A percentile compares a stretch with the other conserved stretches of the same genome.
Evolutionary conservation across 1,284 basidiomycete species (phyloP).

Genomic region (Ustilago esculenta): DNA sequence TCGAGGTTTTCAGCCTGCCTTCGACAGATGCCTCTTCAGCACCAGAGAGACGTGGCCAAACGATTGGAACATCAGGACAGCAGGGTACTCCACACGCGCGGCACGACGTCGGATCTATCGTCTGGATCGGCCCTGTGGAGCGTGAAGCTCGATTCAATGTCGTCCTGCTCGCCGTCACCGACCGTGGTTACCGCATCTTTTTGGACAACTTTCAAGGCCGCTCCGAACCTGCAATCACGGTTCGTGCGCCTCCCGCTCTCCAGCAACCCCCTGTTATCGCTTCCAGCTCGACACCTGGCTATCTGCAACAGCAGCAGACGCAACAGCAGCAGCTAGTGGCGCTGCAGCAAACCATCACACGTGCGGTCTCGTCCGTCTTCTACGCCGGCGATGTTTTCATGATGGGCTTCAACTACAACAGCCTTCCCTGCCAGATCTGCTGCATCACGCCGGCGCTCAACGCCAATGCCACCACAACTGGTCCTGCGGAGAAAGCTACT

Average conservation of each 20-base stretch:
- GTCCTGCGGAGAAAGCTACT: constrained; percentile 47
- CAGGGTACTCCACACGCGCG: constrained; percentile 59
- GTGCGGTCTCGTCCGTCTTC: constrained; percentile 47
- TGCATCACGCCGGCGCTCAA: constrained; percentile 43
- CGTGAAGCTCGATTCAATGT: constrained; percentile 46
- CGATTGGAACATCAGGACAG: constrained; percentile 59
- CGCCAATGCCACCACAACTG: constrained; percentile 26
- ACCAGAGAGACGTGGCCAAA: constrained; percentile 56
- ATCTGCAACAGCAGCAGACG: constrained; percentile 13
- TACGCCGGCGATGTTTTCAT: constrained; percentile 48
- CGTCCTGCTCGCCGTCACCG: constrained; percentile 62
- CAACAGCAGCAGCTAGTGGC: constrained; percentile 18
- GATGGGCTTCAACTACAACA: constrained; percentile 54
- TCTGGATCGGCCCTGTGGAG: constrained; percentile 57
- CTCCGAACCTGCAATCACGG: constrained; percentile 46
- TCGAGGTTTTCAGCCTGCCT: constrained; percentile 61
- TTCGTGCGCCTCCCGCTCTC: constrained; percentile 40
- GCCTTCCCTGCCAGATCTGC: constrained; percentile 40
- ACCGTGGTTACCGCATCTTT: constrained; percentile 63
- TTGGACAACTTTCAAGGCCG: constrained; percentile 60
- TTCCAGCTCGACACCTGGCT: constrained; percentile 8
- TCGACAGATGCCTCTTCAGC: constrained; percentile 51
- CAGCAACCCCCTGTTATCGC: constrained; percentile 45
- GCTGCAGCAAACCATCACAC: constrained; percentile 25
- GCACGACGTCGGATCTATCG: constrained; percentile 55